A percentile compares a stretch with the other conserved stretches of the same genome.
phyloP scores from a whole-genome alignment of 106 monocot genomes.

The Gastrodia elata region DNA sequence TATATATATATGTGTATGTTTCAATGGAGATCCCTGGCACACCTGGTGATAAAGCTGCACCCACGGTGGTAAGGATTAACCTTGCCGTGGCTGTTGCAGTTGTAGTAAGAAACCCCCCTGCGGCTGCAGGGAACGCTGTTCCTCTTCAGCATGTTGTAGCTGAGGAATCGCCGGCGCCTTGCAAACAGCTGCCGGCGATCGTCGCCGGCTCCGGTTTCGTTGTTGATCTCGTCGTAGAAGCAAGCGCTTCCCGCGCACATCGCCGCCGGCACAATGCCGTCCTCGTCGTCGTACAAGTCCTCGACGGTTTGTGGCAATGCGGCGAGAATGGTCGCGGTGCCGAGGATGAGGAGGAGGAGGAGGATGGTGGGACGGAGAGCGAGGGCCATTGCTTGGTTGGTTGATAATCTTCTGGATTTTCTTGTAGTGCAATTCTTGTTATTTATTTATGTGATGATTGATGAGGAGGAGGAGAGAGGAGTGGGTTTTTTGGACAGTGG shows the following conservation, averaged over 20 bases:
- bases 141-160: slow-evolving; percentile 11
- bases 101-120: slow-evolving; percentile 13
- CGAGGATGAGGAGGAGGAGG: background rate
- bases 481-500: background rate
- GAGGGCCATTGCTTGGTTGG: background rate
- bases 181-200: background rate
- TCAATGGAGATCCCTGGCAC: slow-evolving; percentile 12
- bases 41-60: slow-evolving; percentile 13
- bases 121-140: slow-evolving; percentile 10
- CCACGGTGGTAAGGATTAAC: slow-evolving; percentile 11
- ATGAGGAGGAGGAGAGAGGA: background rate
- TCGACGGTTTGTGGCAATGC: too few relatives aligned
- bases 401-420: too few relatives aligned
- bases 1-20: too few relatives aligned
- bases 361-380: background rate
- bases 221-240: background rate
- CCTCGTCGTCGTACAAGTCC: background rate
- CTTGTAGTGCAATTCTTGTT: too few relatives aligned
- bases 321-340: background rate
- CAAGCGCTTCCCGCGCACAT: background rate
- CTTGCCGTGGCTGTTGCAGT: background rate
- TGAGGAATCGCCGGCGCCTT: background rate
- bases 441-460: too few relatives aligned
- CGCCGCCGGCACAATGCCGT: background rate
- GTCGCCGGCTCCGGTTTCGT: background rate